These are phyloP conservation scores for Hypoxylon perforatum DNA, from an alignment of 495 filamentous ascomycete genomes.

Conservation along the genomic window DNA sequence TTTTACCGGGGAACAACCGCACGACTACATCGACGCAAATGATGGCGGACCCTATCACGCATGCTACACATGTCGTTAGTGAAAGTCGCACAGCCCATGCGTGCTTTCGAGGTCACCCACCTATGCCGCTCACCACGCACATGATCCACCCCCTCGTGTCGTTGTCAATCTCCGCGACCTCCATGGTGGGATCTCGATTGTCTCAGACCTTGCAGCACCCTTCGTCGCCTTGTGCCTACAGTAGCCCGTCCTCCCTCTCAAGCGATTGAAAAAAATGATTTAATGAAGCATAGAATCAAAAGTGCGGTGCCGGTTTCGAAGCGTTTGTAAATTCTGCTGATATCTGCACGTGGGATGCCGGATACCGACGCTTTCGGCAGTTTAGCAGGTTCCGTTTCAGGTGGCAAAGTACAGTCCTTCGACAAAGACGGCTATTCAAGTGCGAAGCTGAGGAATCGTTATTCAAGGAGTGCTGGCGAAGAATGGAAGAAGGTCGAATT, in stretches of 20 bases:
- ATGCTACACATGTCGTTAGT: constrained; percentile 66
- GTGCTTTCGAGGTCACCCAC: constrained; percentile 48
- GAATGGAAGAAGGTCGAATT: neutral
- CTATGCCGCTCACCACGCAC: constrained; percentile 84
- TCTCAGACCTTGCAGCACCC: constrained; percentile 22
- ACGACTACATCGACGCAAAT: constrained; percentile 87
- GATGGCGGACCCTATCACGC: constrained; percentile 80
- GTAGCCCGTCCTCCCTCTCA: constrained; percentile 31
- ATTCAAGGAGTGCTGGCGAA: neutral
- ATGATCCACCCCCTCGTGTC: constrained; percentile 95
- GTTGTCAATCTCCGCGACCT: constrained; percentile 67
- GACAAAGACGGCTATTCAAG: constrained; percentile 8
- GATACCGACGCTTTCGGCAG: constrained; percentile 33
- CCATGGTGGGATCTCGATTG: constrained; percentile 48
- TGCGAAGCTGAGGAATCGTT: neutral
- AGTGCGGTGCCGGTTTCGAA: neutral
- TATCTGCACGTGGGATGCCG: constrained; percentile 5
- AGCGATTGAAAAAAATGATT: constrained; percentile 3
- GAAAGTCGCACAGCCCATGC: constrained; percentile 10
- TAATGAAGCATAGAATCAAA: constrained; percentile 33
- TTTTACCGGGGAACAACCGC: constrained; percentile 74
- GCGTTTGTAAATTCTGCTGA: constrained; percentile 10
- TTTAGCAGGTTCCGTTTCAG: constrained; percentile 1
- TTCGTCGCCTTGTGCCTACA: constrained; percentile 31
- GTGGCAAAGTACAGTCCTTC: neutral